Base-by-base conservation (phyloP, 805 yeast species). In the Wickerhamiella qilinensis region DNA sequence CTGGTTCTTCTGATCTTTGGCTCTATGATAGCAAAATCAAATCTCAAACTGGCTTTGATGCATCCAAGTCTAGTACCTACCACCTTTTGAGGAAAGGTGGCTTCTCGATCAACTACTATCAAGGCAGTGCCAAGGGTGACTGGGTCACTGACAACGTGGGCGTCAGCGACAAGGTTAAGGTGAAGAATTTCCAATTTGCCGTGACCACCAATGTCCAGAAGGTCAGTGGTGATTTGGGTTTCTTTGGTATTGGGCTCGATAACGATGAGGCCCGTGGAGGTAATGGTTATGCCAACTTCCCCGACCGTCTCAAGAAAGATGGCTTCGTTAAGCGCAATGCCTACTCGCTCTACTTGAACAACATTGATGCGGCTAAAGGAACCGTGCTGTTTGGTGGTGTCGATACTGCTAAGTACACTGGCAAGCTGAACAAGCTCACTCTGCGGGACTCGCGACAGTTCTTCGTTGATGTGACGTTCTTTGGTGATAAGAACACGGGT, bases 1-100 rank as follows among this genome's bases (percentile, higher is more conserved):
- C 85, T 2, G 85, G 85, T 2, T 76, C 84, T 0, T 68, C 81
- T 0, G 85, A 77, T 52, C 52, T 76, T 32, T 76, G 80, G 79
- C 68, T 76, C 27, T 59, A 65, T 83, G 1, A 56, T 75, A 35
- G 76, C 59, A 51, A 21, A 3, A 12, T 12, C 11, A 12, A 22
- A 22, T 22, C 27, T 8, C n/a, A n/a, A n/a, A 30, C 52, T 62
- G 19, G 38, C 12, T 56, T 43, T 35, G 46, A 50, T 38, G 46
- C 51, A 2, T 20, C 46, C 19, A 32, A 41, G 29, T 48, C 55
- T 2, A 41, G 37, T n/a, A 42, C 56, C 4, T 54, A 35, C 45
- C 30, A 45, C 14, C 37, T 27, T 25, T 20, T 31, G 14, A 35
- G 24, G 34, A 29, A 17, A 9, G 25, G 35, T 19, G 27, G 27